Evolutionary conservation across 805 yeast genomes (phyloP).

Genomic region (Nakazawaea populi): DNA sequence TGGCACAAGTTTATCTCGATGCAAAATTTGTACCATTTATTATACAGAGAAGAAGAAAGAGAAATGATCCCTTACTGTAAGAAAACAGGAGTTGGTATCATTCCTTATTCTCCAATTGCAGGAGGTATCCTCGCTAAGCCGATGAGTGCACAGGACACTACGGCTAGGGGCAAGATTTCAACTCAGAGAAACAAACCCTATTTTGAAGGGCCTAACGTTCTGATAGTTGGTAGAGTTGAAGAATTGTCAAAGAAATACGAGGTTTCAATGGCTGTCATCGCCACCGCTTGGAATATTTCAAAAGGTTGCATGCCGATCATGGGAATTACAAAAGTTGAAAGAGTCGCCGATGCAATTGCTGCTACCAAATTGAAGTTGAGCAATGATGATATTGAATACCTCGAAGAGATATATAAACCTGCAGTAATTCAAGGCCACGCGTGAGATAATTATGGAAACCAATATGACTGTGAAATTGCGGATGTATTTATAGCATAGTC

Average conservation of each 20-base stretch:
- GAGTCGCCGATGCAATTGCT: slow-evolving; percentile 49
- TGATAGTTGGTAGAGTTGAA: slow-evolving; percentile 47
- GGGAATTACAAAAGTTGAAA: slow-evolving; percentile 40
- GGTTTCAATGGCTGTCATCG: slow-evolving; percentile 47
- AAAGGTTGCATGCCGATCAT: slow-evolving; percentile 53
- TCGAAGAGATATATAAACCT: slow-evolving; percentile 32
- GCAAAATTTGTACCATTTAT: slow-evolving; percentile 51
- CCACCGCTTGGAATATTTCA: slow-evolving; percentile 47
- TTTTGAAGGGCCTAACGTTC: slow-evolving; percentile 17
- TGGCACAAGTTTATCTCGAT: slow-evolving; percentile 54
- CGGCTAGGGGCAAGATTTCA: not conserved
- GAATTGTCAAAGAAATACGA: slow-evolving; percentile 39
- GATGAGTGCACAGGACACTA: not conserved
- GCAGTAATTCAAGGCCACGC: not conserved
- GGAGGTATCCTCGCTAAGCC: slow-evolving; percentile 30
- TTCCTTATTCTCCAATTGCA: slow-evolving; percentile 58
- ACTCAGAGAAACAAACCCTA: not conserved
- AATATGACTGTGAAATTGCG: too few species aligned
- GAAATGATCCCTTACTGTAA: slow-evolving; percentile 53
- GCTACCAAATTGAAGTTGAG: slow-evolving; percentile 33
- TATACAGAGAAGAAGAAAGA: slow-evolving; percentile 57
- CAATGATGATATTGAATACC: slow-evolving; percentile 27
- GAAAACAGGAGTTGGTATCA: slow-evolving; percentile 45
- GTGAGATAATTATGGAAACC: not conserved
- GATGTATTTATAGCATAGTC: too few species aligned